Evolutionary conservation across 768 basidiomycete genomes (phyloP).

Genomic region (Boletus rubroflammeus): DNA sequence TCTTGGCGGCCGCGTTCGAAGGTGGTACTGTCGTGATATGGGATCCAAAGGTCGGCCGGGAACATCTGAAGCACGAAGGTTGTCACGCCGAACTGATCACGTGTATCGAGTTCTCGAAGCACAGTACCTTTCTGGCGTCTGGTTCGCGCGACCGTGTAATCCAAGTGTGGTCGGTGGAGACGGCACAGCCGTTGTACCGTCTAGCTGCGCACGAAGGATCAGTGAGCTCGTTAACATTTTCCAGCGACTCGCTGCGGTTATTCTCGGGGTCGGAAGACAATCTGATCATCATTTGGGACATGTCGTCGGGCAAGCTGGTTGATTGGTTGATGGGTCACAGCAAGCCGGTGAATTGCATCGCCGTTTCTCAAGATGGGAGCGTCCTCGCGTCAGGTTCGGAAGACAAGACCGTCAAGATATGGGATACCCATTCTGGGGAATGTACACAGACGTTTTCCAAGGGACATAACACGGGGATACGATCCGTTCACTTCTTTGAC

Average conservation of each 20-base stretch:
- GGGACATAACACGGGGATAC: conserved; percentile 12
- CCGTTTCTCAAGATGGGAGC: conserved; percentile 18
- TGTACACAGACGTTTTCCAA: conserved; percentile 13
- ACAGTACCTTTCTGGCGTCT: conserved; percentile 15
- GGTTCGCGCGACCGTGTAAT: conserved; percentile 16
- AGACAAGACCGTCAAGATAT: conserved; percentile 24
- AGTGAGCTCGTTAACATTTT: conserved; percentile 22
- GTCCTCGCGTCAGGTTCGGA: conserved; percentile 22
- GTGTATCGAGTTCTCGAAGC: conserved; percentile 20
- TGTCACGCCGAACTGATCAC: conserved; percentile 12
- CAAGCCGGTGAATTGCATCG: conserved; percentile 12
- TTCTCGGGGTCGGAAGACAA: conserved; percentile 26
- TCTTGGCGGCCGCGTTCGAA: conserved; percentile 19
- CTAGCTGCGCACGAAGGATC: conserved; percentile 15
- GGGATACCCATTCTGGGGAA: conserved; percentile 18
- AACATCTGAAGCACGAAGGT: conserved; percentile 14
- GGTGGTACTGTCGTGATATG: conserved; percentile 14
- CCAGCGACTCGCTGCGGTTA: conserved; percentile 14
- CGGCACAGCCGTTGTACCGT: conserved; percentile 8
- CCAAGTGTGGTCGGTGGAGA: conserved; percentile 24
- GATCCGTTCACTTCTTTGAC: conserved; percentile 13
- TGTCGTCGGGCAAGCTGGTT: conserved; percentile 11
- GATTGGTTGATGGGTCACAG: conserved; percentile 22
- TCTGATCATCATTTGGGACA: conserved; percentile 23
- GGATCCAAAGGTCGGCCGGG: conserved; percentile 19